Conservation (phyloP, 371 early-diverging fungal species). For the Mortierella sp. region DNA sequence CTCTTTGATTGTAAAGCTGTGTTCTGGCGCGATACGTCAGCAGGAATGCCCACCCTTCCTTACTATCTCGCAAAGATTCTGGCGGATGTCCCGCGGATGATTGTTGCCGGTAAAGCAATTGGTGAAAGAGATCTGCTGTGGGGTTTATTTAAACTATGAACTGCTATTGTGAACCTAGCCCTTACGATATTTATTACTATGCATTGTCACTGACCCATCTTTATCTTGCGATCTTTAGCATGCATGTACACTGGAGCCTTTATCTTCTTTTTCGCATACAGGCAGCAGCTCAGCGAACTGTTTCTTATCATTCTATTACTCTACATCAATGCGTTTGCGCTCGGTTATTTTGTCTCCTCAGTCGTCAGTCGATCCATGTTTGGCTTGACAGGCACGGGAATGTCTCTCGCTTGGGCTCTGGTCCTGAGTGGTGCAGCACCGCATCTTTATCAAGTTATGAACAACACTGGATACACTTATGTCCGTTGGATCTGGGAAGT, state of each 20-base stretch:
- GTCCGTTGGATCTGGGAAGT: conserved; percentile 48
- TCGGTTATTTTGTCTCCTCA: conserved; percentile 60
- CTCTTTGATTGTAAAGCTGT: conserved; percentile 37
- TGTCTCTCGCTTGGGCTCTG: conserved; percentile 60
- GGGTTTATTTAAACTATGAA: background rate
- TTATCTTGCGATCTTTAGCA: conserved; percentile 5
- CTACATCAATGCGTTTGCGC: conserved; percentile 42
- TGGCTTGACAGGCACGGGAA: conserved; percentile 57
- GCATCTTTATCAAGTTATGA: conserved; percentile 41
- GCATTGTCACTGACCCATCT: background rate
- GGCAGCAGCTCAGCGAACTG: conserved; percentile 37
- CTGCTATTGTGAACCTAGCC: background rate
- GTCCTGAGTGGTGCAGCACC: conserved; percentile 49
- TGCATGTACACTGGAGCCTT: conserved; percentile 61
- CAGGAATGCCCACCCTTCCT: conserved; percentile 61
- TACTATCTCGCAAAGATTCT: conserved; percentile 64
- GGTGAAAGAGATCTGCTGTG: background rate
- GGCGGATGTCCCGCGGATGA: conserved; percentile 63
- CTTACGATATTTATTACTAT: background rate
- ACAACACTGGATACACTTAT: conserved; percentile 12
- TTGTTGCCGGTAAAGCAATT: conserved; percentile 54
- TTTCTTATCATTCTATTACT: conserved; percentile 25
- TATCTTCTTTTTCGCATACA: conserved; percentile 59
- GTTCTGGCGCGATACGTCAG: conserved; percentile 62
- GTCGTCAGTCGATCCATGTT: conserved; percentile 51